Conservation (phyloP, 208 protist species). For the Entamoeba moshkovskii region DNA sequence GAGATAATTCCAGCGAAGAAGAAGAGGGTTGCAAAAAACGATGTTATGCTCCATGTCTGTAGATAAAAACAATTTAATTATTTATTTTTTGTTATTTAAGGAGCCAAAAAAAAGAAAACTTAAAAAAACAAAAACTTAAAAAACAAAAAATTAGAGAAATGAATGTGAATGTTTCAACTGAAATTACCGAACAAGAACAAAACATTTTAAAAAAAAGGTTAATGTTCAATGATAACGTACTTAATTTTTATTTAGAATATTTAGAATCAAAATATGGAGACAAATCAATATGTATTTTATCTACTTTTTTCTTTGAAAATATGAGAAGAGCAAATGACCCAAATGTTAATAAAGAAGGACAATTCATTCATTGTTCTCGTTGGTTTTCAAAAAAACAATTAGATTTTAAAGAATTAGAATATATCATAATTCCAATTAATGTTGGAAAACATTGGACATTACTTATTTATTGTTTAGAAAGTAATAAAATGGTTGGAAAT, state of each 20-base stretch:
- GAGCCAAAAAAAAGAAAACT: neutral
- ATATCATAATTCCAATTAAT: neutral
- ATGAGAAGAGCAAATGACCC: neutral
- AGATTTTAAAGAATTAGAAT: neutral
- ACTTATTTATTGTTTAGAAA: neutral
- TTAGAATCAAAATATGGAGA: neutral
- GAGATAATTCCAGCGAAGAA: neutral
- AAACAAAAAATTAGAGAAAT: too few species aligned
- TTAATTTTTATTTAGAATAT: neutral
- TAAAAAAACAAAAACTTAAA: too few species aligned
- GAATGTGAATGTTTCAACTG: too few species aligned
- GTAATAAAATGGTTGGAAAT: neutral
- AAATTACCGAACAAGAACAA: too few species aligned
- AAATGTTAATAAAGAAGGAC: neutral
- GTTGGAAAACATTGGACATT: neutral
- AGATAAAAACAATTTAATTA: neutral
- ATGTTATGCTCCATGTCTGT: neutral
- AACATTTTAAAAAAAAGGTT: neutral
- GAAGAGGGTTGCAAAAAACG: neutral
- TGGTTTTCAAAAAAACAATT: neutral
- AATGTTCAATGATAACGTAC: neutral
- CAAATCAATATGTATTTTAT: neutral
- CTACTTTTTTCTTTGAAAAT: neutral
- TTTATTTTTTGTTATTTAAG: neutral
- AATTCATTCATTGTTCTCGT: neutral